These are phyloP conservation scores for Globisporangium alternatum DNA, from an alignment of 352 stramenopile genomes.

Conservation along the genomic window DNA sequence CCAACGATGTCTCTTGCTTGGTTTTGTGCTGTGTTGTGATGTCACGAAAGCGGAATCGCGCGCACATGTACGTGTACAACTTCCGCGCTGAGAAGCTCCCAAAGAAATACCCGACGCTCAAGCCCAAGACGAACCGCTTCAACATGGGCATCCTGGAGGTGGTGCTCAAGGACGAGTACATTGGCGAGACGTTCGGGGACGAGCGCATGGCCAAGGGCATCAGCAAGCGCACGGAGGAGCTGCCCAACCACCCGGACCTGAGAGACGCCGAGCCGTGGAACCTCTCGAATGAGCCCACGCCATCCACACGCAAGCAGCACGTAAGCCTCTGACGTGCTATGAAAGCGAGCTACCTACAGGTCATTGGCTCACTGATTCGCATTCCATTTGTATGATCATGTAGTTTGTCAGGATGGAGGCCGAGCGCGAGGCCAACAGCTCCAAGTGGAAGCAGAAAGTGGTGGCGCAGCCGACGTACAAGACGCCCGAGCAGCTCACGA, in stretches of 20 bases:
- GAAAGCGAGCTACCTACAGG: too few relatives aligned
- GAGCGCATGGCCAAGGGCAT: slow-evolving; percentile 69
- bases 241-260: slow-evolving; percentile 72
- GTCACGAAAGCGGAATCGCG: slow-evolving; percentile 49
- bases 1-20: neutral
- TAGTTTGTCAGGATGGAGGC: slow-evolving; percentile 36
- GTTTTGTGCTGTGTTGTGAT: neutral
- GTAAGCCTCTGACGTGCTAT: slow-evolving; percentile 21
- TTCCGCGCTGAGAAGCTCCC: slow-evolving; percentile 82
- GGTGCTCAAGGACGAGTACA: slow-evolving; percentile 55
- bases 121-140: slow-evolving; percentile 74
- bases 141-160: slow-evolving; percentile 78
- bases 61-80: slow-evolving; percentile 86
- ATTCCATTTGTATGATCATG: neutral
- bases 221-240: slow-evolving; percentile 69
- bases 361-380: neutral
- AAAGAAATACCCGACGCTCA: slow-evolving; percentile 69
- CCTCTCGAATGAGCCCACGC: slow-evolving; percentile 48
- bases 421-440: slow-evolving; percentile 35
- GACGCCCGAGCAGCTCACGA: slow-evolving; percentile 47
- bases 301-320: slow-evolving; percentile 41
- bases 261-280: slow-evolving; percentile 62
- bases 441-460: slow-evolving; percentile 50
- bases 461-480: slow-evolving; percentile 38
- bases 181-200: slow-evolving; percentile 65